These are phyloP conservation scores for Ambrosia trifida DNA, from an alignment of 129 eudicot species.

Conservation along the genomic window DNA sequence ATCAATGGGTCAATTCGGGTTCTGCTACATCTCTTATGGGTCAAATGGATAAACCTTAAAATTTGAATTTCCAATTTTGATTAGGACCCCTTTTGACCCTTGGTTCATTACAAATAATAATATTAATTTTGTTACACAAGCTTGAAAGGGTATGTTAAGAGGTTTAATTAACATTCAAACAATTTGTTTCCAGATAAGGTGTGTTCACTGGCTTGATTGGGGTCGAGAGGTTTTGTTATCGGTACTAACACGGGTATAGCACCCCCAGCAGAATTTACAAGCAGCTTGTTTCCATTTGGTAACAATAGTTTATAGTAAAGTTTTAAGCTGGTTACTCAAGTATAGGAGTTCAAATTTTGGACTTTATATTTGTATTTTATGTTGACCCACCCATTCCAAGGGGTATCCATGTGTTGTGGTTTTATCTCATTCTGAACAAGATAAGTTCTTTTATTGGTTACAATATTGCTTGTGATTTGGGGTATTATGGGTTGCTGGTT, in stretches of 20 bases:
- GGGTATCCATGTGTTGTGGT: neutral
- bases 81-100: neutral
- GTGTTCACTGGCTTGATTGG: slow-evolving; percentile 63
- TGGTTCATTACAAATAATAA: slow-evolving; percentile 7
- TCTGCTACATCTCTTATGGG: neutral
- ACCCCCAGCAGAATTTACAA: slow-evolving; percentile 53
- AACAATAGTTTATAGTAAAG: slow-evolving; percentile 56
- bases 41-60: neutral
- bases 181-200: slow-evolving; percentile 69
- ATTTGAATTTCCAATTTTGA: neutral
- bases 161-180: neutral
- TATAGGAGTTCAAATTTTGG: slow-evolving; percentile 3
- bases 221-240: slow-evolving; percentile 28
- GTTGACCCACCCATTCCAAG: neutral
- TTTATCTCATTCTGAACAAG: neutral
- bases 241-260: slow-evolving; percentile 53
- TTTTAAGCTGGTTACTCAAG: slow-evolving; percentile 12
- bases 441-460: no score
- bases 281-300: slow-evolving; percentile 47
- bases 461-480: neutral
- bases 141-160: neutral
- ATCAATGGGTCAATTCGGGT: neutral
- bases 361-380: neutral
- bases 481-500: no score
- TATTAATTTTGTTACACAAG: neutral